A percentile compares a stretch with the other conserved stretches of the same genome.
phyloP scores from a whole-genome alignment of 768 basidiomycete species.

The Mycena maculata region DNA sequence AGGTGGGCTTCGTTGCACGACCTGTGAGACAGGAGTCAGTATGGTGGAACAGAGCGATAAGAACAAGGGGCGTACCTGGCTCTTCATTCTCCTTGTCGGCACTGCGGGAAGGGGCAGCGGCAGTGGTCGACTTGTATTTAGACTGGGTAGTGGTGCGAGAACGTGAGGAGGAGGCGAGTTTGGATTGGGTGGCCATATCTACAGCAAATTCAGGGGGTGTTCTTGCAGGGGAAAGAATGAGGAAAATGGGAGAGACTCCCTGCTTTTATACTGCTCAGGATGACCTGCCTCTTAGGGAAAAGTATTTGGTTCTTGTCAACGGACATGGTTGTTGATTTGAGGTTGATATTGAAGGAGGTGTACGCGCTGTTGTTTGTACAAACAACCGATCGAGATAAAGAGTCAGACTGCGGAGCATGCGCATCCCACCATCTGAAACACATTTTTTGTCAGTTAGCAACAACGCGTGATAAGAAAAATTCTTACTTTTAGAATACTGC shows the following conservation, averaged over 20 bases:
- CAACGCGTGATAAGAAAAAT: not conserved
- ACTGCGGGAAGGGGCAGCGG: not conserved
- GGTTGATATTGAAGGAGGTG: not conserved
- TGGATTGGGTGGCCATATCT: constrained; percentile 9
- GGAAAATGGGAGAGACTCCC: not conserved
- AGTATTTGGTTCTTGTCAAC: constrained; percentile 13
- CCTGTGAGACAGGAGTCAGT: too few relatives aligned
- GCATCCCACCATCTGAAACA: constrained; percentile 10
- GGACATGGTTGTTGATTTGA: not conserved
- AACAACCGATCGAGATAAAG: constrained; percentile 6
- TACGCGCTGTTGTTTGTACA: constrained; percentile 7
- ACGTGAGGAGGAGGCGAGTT: not conserved
- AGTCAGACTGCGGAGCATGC: constrained; percentile 10
- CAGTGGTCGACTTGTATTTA: not conserved
- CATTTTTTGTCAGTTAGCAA: not conserved
- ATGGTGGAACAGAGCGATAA: not conserved
- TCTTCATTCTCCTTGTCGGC: constrained; percentile 5
- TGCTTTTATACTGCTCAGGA: not conserved
- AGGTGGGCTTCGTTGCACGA: not conserved
- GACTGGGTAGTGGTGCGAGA: not conserved
- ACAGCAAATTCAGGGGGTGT: not conserved
- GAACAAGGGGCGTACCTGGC: not conserved
- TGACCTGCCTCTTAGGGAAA: too few relatives aligned
- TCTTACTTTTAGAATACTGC: not conserved
- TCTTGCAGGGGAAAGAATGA: not conserved